phyloP scores from a whole-genome alignment of 768 basidiomycete species.

The Hericium coralloides region DNA sequence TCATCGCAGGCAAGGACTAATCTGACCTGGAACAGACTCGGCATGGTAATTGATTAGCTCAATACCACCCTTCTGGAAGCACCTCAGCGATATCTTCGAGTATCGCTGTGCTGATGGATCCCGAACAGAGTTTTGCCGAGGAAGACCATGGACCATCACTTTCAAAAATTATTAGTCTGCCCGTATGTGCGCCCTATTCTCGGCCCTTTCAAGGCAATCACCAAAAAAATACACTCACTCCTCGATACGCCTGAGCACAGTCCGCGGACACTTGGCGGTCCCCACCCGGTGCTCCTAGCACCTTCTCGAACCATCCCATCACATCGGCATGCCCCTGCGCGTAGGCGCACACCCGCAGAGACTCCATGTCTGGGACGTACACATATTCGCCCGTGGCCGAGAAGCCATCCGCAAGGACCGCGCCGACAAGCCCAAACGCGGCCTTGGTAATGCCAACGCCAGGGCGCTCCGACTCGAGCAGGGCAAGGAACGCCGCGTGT shows the following conservation, averaged over 20 bases:
- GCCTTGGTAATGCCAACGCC: conserved; percentile 41
- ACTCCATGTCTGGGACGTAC: conserved; percentile 46
- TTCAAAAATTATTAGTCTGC: too few species aligned
- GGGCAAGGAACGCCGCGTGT: conserved; percentile 39
- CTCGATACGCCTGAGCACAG: conserved; percentile 41
- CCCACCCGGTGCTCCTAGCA: conserved; percentile 25
- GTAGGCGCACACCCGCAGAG: conserved; percentile 45
- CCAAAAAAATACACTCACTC: conserved; percentile 42
- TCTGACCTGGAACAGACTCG: conserved; percentile 66
- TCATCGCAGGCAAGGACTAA: conserved; percentile 11
- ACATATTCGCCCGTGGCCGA: conserved; percentile 46
- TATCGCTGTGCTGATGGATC: conserved; percentile 33
- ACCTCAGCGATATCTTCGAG: conserved; percentile 54
- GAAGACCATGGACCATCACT: conserved; percentile 41
- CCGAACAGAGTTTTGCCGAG: conserved; percentile 30
- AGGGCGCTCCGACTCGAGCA: conserved; percentile 43
- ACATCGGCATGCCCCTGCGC: conserved; percentile 52
- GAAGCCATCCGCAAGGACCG: conserved; percentile 41
- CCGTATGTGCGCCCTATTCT: not conserved
- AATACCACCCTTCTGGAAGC: conserved; percentile 38
- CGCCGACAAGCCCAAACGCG: conserved; percentile 42
- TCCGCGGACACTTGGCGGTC: conserved; percentile 49
- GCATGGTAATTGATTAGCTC: conserved; percentile 62
- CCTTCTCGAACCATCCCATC: conserved; percentile 61
- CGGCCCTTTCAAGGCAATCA: not conserved